Base-by-base conservation (phyloP, 2,329 filamentous ascomycete genomes). In the Ophiocordyceps unilateralis region DNA sequence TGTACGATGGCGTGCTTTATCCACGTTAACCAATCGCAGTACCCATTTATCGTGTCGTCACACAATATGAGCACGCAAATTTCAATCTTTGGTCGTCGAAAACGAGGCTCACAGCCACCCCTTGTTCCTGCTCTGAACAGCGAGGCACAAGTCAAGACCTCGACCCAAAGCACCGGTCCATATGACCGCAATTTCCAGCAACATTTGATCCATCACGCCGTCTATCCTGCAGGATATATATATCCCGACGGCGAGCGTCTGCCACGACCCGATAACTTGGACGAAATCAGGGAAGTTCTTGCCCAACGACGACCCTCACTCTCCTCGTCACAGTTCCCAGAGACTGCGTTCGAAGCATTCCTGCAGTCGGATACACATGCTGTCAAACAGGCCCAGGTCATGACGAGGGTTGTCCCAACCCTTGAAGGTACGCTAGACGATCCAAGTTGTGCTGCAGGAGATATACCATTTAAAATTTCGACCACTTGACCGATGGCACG, bases 381-480 rank as follows among this genome's bases (percentile, higher is more conserved):
- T 23, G 48, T 48, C 3, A 59, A 58, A 41, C 60, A 65, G 47
- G 12, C 41, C 8, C 39, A 41, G 21, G 44, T 43, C 23, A 30
- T 44, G 42, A 15, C 26, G 15, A 41, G 19, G 20, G 52, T 63
- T 2, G 49, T 66, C 32, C 54, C 60, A 10, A 49, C 56, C 17
- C 56, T 64, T 42, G 43, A 50, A 38, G 56, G 55, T 11, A 32
- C 51, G 48, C 12, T 45, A 41, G 43, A 50, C 40, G 47, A 48
- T 39, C 44, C 38, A 10, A 55, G 44, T 20, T 49, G 45, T 52
- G 46, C 48, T 50, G 53, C 43, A 36, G 49, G 50, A 32, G 50
- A 55, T 39, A 49, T 55, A 10, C 39, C 48, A 2, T 66, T 66
- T 41, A 49, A 24, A 62, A 63, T 43, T 56, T 65, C 38, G 50